Conservation (phyloP, 176 grass and related monocot species). For the Alopecurus myosuroides region DNA sequence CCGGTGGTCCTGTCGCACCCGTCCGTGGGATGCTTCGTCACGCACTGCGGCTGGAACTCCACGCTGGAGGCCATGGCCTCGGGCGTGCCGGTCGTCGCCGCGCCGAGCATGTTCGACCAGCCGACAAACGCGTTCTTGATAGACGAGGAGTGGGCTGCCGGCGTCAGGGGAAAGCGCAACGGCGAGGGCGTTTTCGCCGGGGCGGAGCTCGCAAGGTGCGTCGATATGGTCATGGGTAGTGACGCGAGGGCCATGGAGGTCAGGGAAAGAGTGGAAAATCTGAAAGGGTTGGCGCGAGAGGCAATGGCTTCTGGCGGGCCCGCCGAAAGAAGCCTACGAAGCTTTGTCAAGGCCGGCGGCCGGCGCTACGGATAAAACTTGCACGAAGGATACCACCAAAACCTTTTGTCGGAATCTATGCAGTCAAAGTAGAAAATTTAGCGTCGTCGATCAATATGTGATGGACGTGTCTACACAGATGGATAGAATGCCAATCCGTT, state of each 20-base stretch:
- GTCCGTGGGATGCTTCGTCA: conserved; percentile 61
- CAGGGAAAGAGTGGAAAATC: conserved; percentile 11
- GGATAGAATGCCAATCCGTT: too few species aligned
- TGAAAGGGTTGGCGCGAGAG: conserved; percentile 3
- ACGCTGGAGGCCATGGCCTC: conserved; percentile 41
- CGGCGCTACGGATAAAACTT: background rate
- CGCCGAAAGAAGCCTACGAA: background rate
- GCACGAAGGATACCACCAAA: background rate
- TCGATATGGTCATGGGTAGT: conserved; percentile 51
- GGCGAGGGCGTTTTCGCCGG: conserved; percentile 23
- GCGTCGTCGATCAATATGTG: background rate
- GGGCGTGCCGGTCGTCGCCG: conserved; percentile 29
- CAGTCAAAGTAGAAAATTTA: background rate
- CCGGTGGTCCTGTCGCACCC: conserved; percentile 41
- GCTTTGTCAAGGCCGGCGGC: background rate
- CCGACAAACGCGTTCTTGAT: conserved; percentile 18
- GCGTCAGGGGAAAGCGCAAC: background rate
- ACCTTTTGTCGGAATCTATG: background rate
- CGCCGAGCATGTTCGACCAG: conserved; percentile 36
- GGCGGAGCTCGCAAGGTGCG: conserved; percentile 44
- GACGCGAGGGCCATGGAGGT: conserved; percentile 7
- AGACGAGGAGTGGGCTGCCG: conserved; percentile 35
- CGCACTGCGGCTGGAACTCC: conserved; percentile 65
- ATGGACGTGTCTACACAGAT: too few species aligned
- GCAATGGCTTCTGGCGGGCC: background rate